Evolutionary conservation across 2,329 filamentous ascomycete species (phyloP), one percentile per base, ranked within the genome.

Genomic region (Juglanconis juglandina): DNA sequence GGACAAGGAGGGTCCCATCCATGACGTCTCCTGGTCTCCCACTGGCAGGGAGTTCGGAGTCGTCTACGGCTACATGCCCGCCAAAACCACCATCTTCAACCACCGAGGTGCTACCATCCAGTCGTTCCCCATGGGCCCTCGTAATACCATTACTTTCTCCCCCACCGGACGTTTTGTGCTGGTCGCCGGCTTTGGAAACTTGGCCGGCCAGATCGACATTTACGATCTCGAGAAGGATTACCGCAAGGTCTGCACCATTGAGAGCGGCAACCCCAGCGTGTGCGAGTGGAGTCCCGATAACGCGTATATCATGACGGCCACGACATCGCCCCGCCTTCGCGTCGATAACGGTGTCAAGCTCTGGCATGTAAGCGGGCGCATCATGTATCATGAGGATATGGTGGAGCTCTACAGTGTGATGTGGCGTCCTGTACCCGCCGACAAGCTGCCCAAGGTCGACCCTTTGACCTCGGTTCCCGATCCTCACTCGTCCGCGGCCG

Each of bases 251-350:
- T 89, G 87, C 77, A 97, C 93, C 51, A 95, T 99, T 67, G 92
- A 98, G 77, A 94, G 92, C 59, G 91, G 92, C 71, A 99, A 96
- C 76, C 91, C 95, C 55, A 97, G 92, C 71, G 89, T 97, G 64
- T 99, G 95, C 79, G 88, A 95, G 72, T 99, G 95, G 95, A 96
- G 92, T 70, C 92, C 95, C 5, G 95, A 99, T 74, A 96, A 94
- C 69, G 91, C 89, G 70, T 95, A 93, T 74, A 93, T 99, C 72
- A 84, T 99, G 80, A 98, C 95, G 47, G 95, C 95, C n/a, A 99
- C 94, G 24, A 98, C 94, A 13, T 97, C 92, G 67, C 95, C 95
- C 5, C 89, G 95, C 65, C 85, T 99, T 61, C 90, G 95, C 67
- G 95, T 99, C 48, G 95, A 99, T 79, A 99, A 99, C 69, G 95